phyloP scores from a whole-genome alignment of 2,329 filamentous ascomycete genomes.

The Colletotrichum sp. region DNA sequence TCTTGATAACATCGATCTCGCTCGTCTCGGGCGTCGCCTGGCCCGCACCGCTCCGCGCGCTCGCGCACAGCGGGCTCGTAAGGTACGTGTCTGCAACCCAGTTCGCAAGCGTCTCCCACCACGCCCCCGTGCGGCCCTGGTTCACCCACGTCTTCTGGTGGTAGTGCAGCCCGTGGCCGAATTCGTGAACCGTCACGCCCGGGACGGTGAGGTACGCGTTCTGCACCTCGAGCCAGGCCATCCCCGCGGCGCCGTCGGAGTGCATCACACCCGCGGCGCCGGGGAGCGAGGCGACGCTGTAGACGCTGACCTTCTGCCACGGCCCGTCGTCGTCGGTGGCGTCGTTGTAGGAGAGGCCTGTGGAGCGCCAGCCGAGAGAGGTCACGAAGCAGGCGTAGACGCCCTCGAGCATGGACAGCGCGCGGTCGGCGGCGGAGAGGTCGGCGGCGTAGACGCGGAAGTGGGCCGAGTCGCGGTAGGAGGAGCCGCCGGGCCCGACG shows the following conservation, averaged over 20 bases:
- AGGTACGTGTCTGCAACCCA: slow-evolving; percentile 54
- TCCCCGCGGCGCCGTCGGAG: slow-evolving; percentile 40
- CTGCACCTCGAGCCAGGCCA: slow-evolving; percentile 48
- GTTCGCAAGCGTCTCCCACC: slow-evolving; percentile 58
- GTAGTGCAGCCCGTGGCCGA: slow-evolving; percentile 54
- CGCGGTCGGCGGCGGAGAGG: slow-evolving; percentile 22
- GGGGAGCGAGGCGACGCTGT: slow-evolving; percentile 39
- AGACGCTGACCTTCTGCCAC: slow-evolving; percentile 51
- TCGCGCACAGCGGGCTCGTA: slow-evolving; percentile 46
- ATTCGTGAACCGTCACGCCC: slow-evolving; percentile 51
- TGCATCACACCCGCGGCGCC: slow-evolving; percentile 49
- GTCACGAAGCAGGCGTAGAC: slow-evolving; percentile 45
- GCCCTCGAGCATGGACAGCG: slow-evolving; percentile 49
- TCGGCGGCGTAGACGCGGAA: slow-evolving; percentile 41
- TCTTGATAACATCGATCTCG: slow-evolving; percentile 46
- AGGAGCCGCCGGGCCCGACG: slow-evolving; percentile 33
- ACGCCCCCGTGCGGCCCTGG: slow-evolving; percentile 49
- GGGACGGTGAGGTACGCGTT: slow-evolving; percentile 41
- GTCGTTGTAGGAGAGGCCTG: slow-evolving; percentile 39
- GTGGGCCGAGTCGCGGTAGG: slow-evolving; percentile 37
- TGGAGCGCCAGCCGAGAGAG: slow-evolving; percentile 41
- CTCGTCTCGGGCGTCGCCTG: slow-evolving; percentile 27
- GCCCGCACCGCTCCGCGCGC: slow-evolving; percentile 35
- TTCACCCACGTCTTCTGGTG: slow-evolving; percentile 47
- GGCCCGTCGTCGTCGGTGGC: slow-evolving; percentile 37